Base-by-base conservation (phyloP, 2,329 filamentous ascomycete genomes). In the Clonostachys byssicola region DNA sequence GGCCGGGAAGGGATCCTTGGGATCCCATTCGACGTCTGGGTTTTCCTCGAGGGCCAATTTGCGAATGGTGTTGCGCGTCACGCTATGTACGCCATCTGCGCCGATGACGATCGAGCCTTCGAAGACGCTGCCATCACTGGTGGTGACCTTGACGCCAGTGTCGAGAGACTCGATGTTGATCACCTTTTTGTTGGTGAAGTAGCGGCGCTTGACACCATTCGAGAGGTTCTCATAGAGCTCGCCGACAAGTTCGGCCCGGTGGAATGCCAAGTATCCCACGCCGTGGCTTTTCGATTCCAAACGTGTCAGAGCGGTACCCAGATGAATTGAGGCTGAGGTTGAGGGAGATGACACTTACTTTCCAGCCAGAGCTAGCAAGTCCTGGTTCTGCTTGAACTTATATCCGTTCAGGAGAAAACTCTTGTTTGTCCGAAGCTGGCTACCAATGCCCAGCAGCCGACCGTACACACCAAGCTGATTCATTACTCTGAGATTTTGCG, bases 71-170 rank as follows among this genome's bases (percentile, higher is more conserved):
- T 35, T 14, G 14, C 47, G 44, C 9, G 41, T 42, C 23, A 43
- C 46, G 44, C 44, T 46, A 40, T 49, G 40, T 16, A 43, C 44
- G 14, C 47, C 47, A 16, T 49, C 47, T 12, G 47, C 47, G 13
- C 47, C 47, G 10, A 49, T 40, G 18, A 49, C 47, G n/a, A 49
- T 44, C 16, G 34, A 23, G 5, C 47, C 47, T 8, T 38, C 9
- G 20, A 40, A 43, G 5, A 38, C 36, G 5, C 34, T 40, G 40
- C 47, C 47, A 20, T 49, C 47, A 6, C 35, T 44, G 30, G 40
- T 43, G 12, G 34, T 39, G 18, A 49, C 47, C 9, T 35, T 17
- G 12, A 49, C 47, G 41, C 44, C 47, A 2, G 42, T 36, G 3
- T 38, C 39, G 8, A 23, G 14, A 6, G 36, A 40, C 18, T 34